These are phyloP conservation scores for Dendrobium huoshanense DNA, from an alignment of 106 monocot species.

Conservation along the genomic window DNA sequence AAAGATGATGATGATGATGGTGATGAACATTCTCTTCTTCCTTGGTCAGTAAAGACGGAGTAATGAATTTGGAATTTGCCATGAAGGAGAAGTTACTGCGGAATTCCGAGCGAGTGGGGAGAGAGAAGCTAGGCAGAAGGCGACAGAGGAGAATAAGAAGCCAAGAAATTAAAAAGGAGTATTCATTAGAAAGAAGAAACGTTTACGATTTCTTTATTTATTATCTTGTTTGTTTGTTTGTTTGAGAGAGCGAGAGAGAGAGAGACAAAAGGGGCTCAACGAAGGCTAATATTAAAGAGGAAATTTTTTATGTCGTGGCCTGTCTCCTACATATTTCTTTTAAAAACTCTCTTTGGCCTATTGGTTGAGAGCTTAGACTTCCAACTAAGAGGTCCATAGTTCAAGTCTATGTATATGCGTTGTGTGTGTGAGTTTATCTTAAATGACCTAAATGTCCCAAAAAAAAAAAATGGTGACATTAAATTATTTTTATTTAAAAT, in stretches of 20 bases:
- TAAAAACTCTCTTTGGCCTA: no score
- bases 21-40: constrained; percentile 2
- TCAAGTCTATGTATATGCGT: no score
- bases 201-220: neutral
- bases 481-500: no score
- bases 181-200: neutral
- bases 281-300: no score
- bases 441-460: no score
- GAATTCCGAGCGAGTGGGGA: neutral
- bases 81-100: neutral
- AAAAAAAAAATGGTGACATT: neutral
- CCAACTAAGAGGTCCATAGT: no score
- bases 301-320: no score
- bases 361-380: no score
- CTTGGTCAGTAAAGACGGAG: neutral
- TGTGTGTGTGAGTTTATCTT: no score
- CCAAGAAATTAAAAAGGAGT: neutral
- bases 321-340: no score
- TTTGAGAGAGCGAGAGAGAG: neutral
- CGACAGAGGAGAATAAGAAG: neutral
- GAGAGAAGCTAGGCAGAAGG: constrained; percentile 1
- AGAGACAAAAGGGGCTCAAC: neutral
- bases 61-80: constrained; percentile 7
- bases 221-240: neutral
- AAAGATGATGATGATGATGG: neutral